phyloP scores from a whole-genome alignment of 495 filamentous ascomycete species.

The Penicillium steckii region DNA sequence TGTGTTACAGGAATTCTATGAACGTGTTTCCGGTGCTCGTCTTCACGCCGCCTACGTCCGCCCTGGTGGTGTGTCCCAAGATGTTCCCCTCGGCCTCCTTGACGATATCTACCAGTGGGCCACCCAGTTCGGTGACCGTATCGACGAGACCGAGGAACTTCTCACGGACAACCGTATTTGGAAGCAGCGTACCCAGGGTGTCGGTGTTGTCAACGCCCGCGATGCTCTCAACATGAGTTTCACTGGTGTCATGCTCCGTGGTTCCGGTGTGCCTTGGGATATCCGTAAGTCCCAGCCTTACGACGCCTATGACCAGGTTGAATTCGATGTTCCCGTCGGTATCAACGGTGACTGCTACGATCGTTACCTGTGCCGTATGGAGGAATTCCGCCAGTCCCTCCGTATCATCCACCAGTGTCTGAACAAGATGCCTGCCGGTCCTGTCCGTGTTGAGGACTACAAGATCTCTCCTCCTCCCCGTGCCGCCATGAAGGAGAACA shows the following conservation, averaged over 20 bases:
- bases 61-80: conserved; percentile 94
- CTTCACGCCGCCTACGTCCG: conserved; percentile 98
- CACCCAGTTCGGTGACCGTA: conserved; percentile 98
- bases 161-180: conserved; percentile 99
- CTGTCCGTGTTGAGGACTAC: conserved; percentile 95
- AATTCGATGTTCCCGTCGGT: conserved; percentile 97
- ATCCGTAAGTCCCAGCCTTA: conserved; percentile 94
- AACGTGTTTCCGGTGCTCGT: conserved; percentile 96
- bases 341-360: conserved; percentile 99
- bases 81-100: conserved; percentile 89
- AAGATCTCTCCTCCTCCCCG: conserved; percentile 96
- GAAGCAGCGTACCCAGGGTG: conserved; percentile 85
- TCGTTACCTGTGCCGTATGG: conserved; percentile 98
- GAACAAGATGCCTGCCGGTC: conserved; percentile 97
- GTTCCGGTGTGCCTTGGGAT: conserved; percentile 97
- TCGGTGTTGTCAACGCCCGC: conserved; percentile 87
- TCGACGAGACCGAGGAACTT: conserved; percentile 98
- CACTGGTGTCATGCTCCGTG: conserved; percentile 96
- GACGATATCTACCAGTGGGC: conserved; percentile 99
- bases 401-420: conserved; percentile 98
- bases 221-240: conserved; percentile 96
- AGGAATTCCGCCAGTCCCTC: conserved; percentile 97
- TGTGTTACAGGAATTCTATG: conserved; percentile 87
- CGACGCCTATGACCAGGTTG: conserved; percentile 95
- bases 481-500: conserved; percentile 99